A percentile compares a stretch with the other conserved stretches of the same genome.
Conservation (phyloP, 169 alveolate genomes). For the Eimeria praecox region DNA sequence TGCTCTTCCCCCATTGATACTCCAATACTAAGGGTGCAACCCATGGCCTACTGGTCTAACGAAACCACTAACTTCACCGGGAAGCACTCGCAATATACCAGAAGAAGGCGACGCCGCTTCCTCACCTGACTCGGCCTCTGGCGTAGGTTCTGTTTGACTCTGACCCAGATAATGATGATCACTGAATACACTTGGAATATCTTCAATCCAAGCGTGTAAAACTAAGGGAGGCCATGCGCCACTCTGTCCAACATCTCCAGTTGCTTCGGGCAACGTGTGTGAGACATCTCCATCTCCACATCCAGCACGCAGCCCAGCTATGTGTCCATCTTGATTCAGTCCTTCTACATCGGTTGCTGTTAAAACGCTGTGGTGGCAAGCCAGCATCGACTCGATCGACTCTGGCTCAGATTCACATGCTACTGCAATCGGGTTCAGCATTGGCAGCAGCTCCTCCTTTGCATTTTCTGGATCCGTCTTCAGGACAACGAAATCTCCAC, state of each 20-base stretch:
- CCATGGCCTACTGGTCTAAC: not conserved
- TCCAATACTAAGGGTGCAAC: not conserved
- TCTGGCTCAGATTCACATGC: not conserved
- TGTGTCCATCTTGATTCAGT: not conserved
- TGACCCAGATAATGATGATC: not conserved
- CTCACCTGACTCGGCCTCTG: not conserved
- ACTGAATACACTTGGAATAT: not conserved
- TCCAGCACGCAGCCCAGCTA: not conserved
- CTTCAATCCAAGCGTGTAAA: not conserved
- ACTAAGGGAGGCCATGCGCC: not conserved
- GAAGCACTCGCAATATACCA: not conserved
- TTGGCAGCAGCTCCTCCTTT: not conserved
- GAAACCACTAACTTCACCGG: not conserved
- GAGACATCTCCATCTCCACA: not conserved
- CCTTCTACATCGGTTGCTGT: not conserved
- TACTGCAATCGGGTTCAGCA: not conserved
- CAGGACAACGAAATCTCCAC: not conserved
- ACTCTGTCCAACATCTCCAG: not conserved
- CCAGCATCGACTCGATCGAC: not conserved
- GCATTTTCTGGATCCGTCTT: not conserved
- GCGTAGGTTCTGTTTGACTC: not conserved
- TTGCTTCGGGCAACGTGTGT: not conserved
- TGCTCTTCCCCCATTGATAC: not conserved
- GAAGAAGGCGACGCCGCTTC: not conserved
- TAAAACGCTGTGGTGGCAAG: not conserved